Percentiles rank a stretch among this genome's conserved stretches.
phyloP scores from a whole-genome alignment of 2,329 filamentous ascomycete species.

The Cadophora malorum region DNA sequence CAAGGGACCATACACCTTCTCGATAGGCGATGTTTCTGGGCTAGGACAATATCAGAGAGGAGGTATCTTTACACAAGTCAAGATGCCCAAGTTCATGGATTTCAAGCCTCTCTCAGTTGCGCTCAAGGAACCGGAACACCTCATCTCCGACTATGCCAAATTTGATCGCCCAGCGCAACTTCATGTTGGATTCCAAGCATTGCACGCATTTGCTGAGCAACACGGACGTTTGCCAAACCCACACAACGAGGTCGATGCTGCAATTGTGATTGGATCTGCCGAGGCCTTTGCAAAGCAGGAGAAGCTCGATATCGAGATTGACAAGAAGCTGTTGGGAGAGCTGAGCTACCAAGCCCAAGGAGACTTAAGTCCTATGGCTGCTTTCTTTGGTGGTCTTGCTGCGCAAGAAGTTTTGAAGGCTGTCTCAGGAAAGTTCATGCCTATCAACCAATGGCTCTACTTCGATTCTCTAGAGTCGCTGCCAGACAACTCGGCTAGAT shows the following conservation, averaged over 20 bases:
- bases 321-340: conserved; percentile 92
- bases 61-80: conserved; percentile 93
- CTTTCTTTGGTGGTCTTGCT: conserved; percentile 91
- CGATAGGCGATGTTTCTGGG: conserved; percentile 89
- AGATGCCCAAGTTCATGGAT: conserved; percentile 94
- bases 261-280: conserved; percentile 76
- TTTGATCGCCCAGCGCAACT: conserved; percentile 94
- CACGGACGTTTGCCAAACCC: conserved; percentile 81
- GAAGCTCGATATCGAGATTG: conserved; percentile 80
- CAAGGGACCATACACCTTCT: conserved; percentile 96
- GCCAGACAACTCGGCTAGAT: conserved; percentile 74
- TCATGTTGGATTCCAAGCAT: conserved; percentile 89
- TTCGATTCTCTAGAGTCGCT: conserved; percentile 98
- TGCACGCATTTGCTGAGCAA: conserved; percentile 81
- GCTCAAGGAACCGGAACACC: conserved; percentile 84
- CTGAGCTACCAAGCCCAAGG: conserved; percentile 93
- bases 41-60: conserved; percentile 88
- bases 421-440: conserved; percentile 96
- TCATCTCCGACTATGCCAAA: conserved; percentile 96
- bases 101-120: conserved; percentile 84
- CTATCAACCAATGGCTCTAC: conserved; percentile 95
- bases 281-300: conserved; percentile 77
- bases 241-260: conserved; percentile 84
- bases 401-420: conserved; percentile 97
- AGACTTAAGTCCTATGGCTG: conserved; percentile 89